phyloP scores from a whole-genome alignment of 78 protist species.

The Anaeramoeba flamelloides region DNA sequence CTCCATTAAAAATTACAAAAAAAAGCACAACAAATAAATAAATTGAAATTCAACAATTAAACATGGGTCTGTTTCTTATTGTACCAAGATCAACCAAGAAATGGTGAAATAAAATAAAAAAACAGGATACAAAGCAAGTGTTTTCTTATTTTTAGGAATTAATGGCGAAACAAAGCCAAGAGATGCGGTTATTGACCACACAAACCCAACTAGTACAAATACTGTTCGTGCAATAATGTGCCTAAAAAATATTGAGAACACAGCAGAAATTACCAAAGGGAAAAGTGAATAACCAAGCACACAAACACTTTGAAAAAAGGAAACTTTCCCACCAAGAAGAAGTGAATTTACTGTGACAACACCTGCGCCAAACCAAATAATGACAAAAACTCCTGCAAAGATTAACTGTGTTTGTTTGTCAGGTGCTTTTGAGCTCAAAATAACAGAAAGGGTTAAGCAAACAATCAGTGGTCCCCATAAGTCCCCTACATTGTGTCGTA shows the following conservation, averaged over 20 bases:
- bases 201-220: background rate
- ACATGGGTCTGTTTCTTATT: too few relatives aligned
- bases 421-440: conserved; percentile 15
- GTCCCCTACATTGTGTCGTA: too few relatives aligned
- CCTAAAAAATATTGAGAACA: conserved; percentile 11
- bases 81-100: conserved; percentile 20
- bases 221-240: background rate
- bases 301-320: conserved; percentile 77
- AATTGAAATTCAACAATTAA: too few relatives aligned
- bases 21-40: too few relatives aligned
- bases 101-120: conserved; percentile 30
- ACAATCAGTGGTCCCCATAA: conserved; percentile 77
- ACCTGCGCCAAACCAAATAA: conserved; percentile 67
- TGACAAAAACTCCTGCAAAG: conserved; percentile 65
- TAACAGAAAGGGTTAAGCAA: conserved; percentile 50
- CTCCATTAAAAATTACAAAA: too few relatives aligned
- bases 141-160: conserved; percentile 5
- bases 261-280: conserved; percentile 49
- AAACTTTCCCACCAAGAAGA: conserved; percentile 71
- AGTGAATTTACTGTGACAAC: conserved; percentile 65
- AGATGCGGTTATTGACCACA: too few relatives aligned
- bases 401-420: conserved; percentile 40
- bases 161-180: background rate
- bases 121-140: conserved; percentile 36
- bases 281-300: conserved; percentile 82